phyloP scores from a whole-genome alignment of 2,329 filamentous ascomycete species.

The Xylaria sp. region DNA sequence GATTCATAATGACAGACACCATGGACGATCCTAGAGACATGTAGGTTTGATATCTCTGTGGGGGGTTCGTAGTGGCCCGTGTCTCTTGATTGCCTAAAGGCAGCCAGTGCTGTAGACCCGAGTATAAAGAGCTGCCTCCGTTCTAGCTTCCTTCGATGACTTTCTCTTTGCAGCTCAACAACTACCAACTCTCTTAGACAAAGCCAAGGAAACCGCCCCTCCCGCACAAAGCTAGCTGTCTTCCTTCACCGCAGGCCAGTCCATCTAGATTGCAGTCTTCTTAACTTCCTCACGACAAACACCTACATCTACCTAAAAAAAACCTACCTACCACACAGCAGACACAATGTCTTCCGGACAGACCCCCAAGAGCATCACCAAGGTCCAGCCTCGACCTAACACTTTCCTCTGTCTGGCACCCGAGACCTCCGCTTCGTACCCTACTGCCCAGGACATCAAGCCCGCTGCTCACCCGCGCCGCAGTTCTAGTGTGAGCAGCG shows the following conservation, averaged over 20 bases:
- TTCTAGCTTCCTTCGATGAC: constrained; percentile 20
- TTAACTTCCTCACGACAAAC: constrained; percentile 11
- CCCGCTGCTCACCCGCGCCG: constrained; percentile 55
- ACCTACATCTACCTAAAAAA: constrained; percentile 7
- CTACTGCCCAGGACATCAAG: constrained; percentile 53
- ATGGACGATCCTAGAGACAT: constrained; percentile 19
- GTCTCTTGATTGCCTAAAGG: constrained; percentile 26
- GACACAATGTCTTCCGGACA: constrained; percentile 46
- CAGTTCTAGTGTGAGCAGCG: constrained; percentile 66
- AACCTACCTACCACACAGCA: constrained; percentile 21
- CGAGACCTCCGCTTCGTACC: constrained; percentile 67
- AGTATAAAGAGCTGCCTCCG: constrained; percentile 41
- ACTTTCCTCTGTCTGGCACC: constrained; percentile 70
- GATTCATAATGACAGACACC: constrained; percentile 35
- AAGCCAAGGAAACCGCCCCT: constrained; percentile 22
- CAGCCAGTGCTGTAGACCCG: constrained; percentile 11
- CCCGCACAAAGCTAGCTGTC: constrained; percentile 23
- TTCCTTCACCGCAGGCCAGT: background rate
- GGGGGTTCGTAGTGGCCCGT: constrained; percentile 33
- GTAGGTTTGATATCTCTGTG: constrained; percentile 35
- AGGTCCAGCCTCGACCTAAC: constrained; percentile 47
- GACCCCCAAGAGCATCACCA: constrained; percentile 41
- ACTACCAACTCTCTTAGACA: constrained; percentile 25
- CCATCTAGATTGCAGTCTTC: background rate
- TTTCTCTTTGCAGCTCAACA: constrained; percentile 23